These are phyloP conservation scores for Rhynchospora breviuscula DNA, from an alignment of 176 grass and related monocot species.

Conservation along the genomic window DNA sequence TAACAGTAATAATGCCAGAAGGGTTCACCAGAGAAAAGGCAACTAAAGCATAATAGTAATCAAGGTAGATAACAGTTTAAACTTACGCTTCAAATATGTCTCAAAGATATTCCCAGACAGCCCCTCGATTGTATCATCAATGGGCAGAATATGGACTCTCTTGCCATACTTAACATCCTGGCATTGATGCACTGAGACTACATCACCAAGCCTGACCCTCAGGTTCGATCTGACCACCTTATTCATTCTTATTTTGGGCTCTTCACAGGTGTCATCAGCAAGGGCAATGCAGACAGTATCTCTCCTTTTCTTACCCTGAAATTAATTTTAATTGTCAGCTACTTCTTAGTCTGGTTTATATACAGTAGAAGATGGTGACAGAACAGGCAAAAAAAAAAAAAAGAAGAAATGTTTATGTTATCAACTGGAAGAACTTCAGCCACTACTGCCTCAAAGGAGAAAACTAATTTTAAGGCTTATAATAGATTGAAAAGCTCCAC, in stretches of 20 bases:
- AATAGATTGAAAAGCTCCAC: no score
- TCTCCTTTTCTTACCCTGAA: constrained; percentile 53
- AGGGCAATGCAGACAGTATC: constrained; percentile 49
- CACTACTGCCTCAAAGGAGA: neutral
- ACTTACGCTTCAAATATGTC: constrained; percentile 48
- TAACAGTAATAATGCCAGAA: neutral
- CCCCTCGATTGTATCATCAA: constrained; percentile 59
- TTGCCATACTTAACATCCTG: constrained; percentile 38
- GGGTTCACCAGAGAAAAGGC: neutral
- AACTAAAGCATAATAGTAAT: neutral
- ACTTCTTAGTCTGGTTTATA: neutral
- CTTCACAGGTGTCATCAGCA: constrained; percentile 36
- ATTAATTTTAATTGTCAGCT: constrained; percentile 18
- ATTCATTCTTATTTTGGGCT: constrained; percentile 40
- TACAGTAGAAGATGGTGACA: neutral
- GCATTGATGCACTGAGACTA: constrained; percentile 53
- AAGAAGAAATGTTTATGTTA: neutral
- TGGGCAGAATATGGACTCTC: constrained; percentile 42
- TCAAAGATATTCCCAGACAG: constrained; percentile 43
- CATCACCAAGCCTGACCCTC: constrained; percentile 49
- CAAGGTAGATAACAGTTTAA: neutral
- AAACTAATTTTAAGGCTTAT: neutral
- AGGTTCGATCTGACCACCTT: constrained; percentile 44
- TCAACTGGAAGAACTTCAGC: neutral
- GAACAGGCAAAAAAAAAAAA: neutral